A percentile compares a stretch with the other conserved stretches of the same genome.
phyloP scores from a whole-genome alignment of 75 land plant species.

The Chamaecyparis obtusa region DNA sequence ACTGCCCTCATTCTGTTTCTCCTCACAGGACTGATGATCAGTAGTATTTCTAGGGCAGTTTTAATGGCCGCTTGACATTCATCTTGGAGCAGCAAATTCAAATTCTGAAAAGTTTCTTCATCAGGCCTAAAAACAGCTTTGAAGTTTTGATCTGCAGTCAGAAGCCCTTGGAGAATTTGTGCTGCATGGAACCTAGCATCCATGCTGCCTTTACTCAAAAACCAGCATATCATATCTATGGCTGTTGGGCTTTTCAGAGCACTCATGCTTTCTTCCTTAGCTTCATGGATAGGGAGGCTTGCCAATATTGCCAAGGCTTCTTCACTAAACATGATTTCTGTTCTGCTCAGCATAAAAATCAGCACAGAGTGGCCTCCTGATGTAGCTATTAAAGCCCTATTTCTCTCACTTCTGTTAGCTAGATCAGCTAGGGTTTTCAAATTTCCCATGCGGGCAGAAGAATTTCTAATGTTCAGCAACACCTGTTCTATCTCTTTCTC shows the following conservation, averaged over 20 bases:
- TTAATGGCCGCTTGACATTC: not conserved
- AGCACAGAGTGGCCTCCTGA: constrained; percentile 3
- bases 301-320: constrained; percentile 3
- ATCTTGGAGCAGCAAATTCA: not conserved
- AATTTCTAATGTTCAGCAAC: not conserved
- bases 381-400: constrained; percentile 31
- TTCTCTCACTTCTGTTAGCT: constrained; percentile 49
- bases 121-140: not conserved
- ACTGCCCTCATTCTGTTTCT: constrained; percentile 45
- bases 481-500: not conserved
- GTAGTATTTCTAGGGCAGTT: constrained; percentile 29
- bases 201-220: constrained; percentile 2
- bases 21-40: constrained; percentile 34
- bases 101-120: not conserved
- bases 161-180: not conserved
- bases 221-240: not conserved
- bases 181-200: constrained; percentile 6
- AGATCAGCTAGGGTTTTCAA: constrained; percentile 30
- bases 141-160: not conserved
- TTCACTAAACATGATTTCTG: not conserved
- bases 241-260: not conserved
- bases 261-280: not conserved
- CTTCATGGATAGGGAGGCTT: not conserved
- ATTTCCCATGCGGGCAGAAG: not conserved
- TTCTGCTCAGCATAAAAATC: not conserved